Evolutionary conservation across 1,284 basidiomycete species (phyloP), one percentile per base, ranked within the genome.

Genomic region (Malassezia sp.): DNA sequence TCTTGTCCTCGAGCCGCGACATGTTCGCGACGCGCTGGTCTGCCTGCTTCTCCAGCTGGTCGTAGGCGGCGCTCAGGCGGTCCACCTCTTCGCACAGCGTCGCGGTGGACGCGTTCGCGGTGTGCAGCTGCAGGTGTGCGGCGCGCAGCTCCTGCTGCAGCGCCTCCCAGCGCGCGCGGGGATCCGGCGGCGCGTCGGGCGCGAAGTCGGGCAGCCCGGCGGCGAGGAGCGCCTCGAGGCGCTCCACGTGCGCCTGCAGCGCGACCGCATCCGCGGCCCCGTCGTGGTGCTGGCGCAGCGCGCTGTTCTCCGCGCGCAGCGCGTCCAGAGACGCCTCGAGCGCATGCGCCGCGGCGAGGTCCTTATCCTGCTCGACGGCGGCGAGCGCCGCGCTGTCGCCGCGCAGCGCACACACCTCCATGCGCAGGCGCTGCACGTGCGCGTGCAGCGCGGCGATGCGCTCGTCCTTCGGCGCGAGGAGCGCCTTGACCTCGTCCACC

Each of bases 11-110:
- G 63, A 82, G 74, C 12, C 75, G 75, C 31, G 77, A 74, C 22
- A 95, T 74, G 46, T 91, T 84, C 54, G 85, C 84, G 1, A 88
- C 79, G 71, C 91, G 91, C 69, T 76, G 81, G 56, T 83, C 80
- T 34, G 88, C 78, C 55, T 87, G 84, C 41, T 79, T 77, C 57
- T 91, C 86, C 23, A 90, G 74, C n/a, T 77, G 73, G 61, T 89
- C 85, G 84, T 87, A 95, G 0, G 87, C 82, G 37, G 79, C 77
- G 12, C 86, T 87, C 22, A 96, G 70, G 56, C 81, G 81, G 53
- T 93, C 89, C 5, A 95, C 74, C 72, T 96, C 90, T 30, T 80
- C 75, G 61, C 85, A 91, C 18, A 63, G 49, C n/a, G 59, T 58
- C 28, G 48, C 58, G 38, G 58, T 62, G 2, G 58, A 56, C 15